phyloP scores from a whole-genome alignment of 345 rosid species.

The Gossypium thurberi region DNA sequence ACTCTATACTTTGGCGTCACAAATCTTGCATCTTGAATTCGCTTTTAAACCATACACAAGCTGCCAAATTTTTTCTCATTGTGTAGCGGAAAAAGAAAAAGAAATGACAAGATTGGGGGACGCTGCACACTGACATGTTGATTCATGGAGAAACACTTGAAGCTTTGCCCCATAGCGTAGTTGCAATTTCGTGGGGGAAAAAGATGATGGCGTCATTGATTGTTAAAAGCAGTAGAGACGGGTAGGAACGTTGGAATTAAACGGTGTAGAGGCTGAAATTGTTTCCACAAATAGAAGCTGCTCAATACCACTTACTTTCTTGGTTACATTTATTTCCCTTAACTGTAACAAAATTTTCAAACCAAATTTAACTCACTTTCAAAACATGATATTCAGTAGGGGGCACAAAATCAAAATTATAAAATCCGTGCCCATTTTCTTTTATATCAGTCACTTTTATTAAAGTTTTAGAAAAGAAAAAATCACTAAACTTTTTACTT shows the following conservation, averaged over 20 bases:
- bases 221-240: background rate
- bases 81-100: background rate
- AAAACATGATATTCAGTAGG: background rate
- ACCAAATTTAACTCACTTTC: background rate
- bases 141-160: background rate
- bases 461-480: no score
- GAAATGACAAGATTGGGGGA: no score
- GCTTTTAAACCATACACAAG: background rate
- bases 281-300: background rate
- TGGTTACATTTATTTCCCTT: background rate
- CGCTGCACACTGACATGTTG: no score
- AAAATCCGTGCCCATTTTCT: no score
- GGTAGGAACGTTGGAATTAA: background rate
- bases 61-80: background rate
- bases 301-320: background rate
- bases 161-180: background rate
- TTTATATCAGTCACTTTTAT: no score
- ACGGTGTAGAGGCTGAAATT: background rate
- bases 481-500: no score
- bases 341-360: background rate
- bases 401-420: no score
- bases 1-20: constrained; percentile 79
- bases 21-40: constrained; percentile 52
- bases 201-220: background rate
- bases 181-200: background rate